Evolutionary conservation across 2,329 filamentous ascomycete species (phyloP).

Genomic region (Verticillium nubilum): DNA sequence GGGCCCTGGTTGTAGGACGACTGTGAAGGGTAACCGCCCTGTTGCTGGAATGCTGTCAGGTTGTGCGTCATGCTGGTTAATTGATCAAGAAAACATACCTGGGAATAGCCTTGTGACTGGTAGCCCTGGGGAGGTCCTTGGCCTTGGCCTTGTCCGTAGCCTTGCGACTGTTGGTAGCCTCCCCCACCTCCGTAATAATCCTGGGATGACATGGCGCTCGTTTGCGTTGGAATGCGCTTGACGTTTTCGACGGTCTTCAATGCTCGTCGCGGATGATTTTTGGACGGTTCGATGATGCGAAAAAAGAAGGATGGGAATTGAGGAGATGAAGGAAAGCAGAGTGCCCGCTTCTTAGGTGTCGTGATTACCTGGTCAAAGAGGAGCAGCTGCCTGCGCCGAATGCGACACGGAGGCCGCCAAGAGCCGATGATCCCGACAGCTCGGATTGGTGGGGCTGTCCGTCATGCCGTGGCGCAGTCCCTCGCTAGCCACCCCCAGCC

Average conservation of each 20-base stretch:
- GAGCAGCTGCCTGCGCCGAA: not conserved
- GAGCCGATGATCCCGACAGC: not conserved
- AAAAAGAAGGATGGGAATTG: not conserved
- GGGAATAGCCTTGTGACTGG: constrained; percentile 11
- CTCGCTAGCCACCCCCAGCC: not conserved
- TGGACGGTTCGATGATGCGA: not conserved
- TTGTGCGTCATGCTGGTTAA: not conserved
- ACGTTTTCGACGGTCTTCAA: not conserved
- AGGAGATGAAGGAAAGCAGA: not conserved
- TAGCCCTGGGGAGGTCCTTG: constrained; percentile 16
- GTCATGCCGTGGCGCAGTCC: not conserved
- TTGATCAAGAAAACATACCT: constrained; percentile 14
- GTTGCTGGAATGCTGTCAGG: constrained; percentile 5
- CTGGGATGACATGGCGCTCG: constrained; percentile 26
- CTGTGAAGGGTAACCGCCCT: constrained; percentile 8
- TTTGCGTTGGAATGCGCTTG: not conserved
- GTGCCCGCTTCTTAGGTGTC: not conserved
- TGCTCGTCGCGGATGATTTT: not conserved
- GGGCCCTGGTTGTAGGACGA: not conserved
- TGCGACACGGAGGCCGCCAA: not conserved
- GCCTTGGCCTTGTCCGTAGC: constrained; percentile 14
- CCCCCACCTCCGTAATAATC: constrained; percentile 30
- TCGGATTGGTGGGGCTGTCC: not conserved
- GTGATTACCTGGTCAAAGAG: not conserved
- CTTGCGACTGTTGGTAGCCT: constrained; percentile 13